Evolutionary conservation across 768 basidiomycete species (phyloP).

Genomic region (Boletus pseudo-olivaceus): DNA sequence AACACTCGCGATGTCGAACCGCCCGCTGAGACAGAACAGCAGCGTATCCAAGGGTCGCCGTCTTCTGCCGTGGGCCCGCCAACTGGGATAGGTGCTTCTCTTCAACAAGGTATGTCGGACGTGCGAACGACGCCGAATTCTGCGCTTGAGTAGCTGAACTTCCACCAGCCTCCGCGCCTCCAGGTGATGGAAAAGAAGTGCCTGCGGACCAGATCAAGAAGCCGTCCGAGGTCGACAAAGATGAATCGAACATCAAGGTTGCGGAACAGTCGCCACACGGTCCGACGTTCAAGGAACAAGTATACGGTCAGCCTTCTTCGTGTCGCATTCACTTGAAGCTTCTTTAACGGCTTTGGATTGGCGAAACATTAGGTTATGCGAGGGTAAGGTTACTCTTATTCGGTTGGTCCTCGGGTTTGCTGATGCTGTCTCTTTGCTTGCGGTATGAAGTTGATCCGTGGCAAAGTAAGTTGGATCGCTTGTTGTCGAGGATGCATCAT

Average conservation of each 20-base stretch:
- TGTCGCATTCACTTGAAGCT: neutral
- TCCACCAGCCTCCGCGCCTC: slow-evolving; percentile 31
- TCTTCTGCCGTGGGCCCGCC: slow-evolving; percentile 29
- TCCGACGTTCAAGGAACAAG: slow-evolving; percentile 57
- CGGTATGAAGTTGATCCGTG: slow-evolving; percentile 25
- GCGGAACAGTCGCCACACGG: slow-evolving; percentile 22
- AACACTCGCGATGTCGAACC: neutral
- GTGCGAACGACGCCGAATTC: neutral
- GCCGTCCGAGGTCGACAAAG: slow-evolving; percentile 23
- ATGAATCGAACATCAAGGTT: slow-evolving; percentile 26
- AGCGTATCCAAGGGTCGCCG: neutral
- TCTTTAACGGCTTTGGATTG: neutral
- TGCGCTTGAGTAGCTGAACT: neutral
- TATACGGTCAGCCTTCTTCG: slow-evolving; percentile 42
- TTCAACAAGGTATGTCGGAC: slow-evolving; percentile 38
- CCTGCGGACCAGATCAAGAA: slow-evolving; percentile 27
- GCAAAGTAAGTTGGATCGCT: slow-evolving; percentile 22
- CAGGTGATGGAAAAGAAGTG: slow-evolving; percentile 35
- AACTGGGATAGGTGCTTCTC: slow-evolving; percentile 25
- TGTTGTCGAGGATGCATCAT: slow-evolving; percentile 2
- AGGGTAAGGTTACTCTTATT: slow-evolving; percentile 20
- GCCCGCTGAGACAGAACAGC: slow-evolving; percentile 2
- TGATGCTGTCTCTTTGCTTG: neutral
- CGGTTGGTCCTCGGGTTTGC: neutral
- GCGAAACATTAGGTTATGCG: slow-evolving; percentile 26